Evolutionary conservation across 1,284 basidiomycete genomes (phyloP).

Genomic region (Moesziomyces parantarcticus): DNA sequence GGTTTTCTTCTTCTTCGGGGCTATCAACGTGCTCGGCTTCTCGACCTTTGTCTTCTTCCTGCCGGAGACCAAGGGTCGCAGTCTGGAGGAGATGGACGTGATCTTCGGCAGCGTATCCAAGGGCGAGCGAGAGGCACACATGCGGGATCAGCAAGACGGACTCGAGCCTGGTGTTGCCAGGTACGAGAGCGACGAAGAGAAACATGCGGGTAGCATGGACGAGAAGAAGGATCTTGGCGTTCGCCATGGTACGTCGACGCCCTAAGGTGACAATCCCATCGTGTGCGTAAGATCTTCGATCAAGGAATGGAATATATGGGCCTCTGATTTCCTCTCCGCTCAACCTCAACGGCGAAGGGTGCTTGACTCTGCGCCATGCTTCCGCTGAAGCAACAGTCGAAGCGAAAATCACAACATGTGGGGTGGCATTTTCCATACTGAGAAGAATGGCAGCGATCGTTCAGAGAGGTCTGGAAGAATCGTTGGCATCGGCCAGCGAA

Average conservation of each 20-base stretch:
- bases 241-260: neutral
- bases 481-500: too few species aligned
- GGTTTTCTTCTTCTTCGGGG: slow-evolving; percentile 68
- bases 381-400: too few species aligned
- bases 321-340: too few species aligned
- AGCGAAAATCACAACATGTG: too few species aligned
- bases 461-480: too few species aligned
- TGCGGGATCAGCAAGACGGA: slow-evolving; percentile 57
- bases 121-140: slow-evolving; percentile 74
- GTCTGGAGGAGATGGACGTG: slow-evolving; percentile 78
- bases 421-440: too few species aligned
- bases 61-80: slow-evolving; percentile 68
- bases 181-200: slow-evolving; percentile 6
- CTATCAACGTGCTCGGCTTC: slow-evolving; percentile 64
- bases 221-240: slow-evolving; percentile 7
- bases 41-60: slow-evolving; percentile 68
- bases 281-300: too few species aligned
- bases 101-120: slow-evolving; percentile 77
- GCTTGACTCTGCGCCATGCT: too few species aligned
- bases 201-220: slow-evolving; percentile 3
- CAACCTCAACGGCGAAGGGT: too few species aligned
- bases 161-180: neutral
- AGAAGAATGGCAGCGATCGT: too few species aligned
- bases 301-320: too few species aligned
- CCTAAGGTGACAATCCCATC: too few species aligned